Percentiles rank a stretch among this genome's conserved stretches.
These are phyloP conservation scores for Rhododendron molle DNA, from an alignment of 148 eudicot species.

Conservation along the genomic window DNA sequence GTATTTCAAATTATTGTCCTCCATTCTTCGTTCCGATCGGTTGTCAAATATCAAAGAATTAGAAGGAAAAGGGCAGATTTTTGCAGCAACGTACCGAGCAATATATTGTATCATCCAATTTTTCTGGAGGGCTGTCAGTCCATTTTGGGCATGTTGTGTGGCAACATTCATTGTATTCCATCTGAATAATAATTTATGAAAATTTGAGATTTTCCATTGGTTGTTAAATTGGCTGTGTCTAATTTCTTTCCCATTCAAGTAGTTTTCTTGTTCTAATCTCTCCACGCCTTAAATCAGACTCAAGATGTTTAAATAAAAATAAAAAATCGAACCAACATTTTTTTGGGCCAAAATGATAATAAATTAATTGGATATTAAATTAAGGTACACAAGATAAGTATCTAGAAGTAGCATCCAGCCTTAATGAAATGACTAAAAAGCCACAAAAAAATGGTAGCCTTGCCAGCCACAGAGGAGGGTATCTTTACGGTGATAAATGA, in stretches of 20 bases:
- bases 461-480: no score
- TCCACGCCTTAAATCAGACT: background rate
- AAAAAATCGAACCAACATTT: background rate
- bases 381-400: background rate
- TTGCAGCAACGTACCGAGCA: background rate
- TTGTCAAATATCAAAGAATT: background rate
- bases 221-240: background rate
- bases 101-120: background rate
- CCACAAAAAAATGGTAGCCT: no score
- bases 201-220: background rate
- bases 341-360: background rate
- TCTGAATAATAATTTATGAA: background rate
- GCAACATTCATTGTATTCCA: background rate
- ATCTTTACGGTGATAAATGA: no score
- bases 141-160: background rate
- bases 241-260: background rate
- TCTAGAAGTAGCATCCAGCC: background rate
- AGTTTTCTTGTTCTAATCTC: background rate
- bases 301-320: background rate
- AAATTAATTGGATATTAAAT: no score
- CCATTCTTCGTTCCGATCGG: background rate
- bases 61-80: background rate
- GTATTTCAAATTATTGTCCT: background rate
- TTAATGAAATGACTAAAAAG: no score
- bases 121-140: background rate